Base-by-base conservation (phyloP, 345 rosid species). In the Aquilaria malaccensis region DNA sequence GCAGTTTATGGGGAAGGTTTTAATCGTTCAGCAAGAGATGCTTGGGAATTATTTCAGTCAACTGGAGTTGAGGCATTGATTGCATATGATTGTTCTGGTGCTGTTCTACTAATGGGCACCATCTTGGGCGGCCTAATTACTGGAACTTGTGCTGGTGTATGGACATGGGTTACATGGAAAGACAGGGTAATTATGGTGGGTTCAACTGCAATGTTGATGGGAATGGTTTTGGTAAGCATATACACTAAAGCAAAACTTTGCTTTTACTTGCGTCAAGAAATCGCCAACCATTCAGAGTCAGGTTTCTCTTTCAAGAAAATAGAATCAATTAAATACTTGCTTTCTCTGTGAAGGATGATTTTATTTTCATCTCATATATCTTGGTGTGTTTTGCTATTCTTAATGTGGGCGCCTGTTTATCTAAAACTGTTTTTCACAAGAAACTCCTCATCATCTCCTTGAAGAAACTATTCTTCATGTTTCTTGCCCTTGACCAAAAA, bases 51-150 rank as follows among this genome's bases (percentile, higher is more conserved):
- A 66, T 87, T 94, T 67, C 99, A 94, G 71, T 94, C 96, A 55
- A 94, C 99, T 13, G 99, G 99, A 53, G 99, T 94, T 59, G 99
- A 94, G 70, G 87, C 99, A 46, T 90, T 94, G 49, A 84, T 94
- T 45, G 99, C 96, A 15, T 90, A 94, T 72, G 97, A 94, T 76
- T 90, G 97, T 72, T 86, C 96, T 6, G 97, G 97, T 60, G 99
- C 97, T 53, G 97, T 88, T 67, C 80, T 94, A 55, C 71, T 94
- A 55, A 94, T 94, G 99, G 90, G 88, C 65, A 86, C 89, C 7
- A 30, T 94, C 50, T 77, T 86, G 70, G 94, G 99, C 52, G 99
- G 99, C 66, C 95, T 94, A 55, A 81, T 94, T 33, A 76, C 92
- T 10, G 99, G 99, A 75, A 88, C 97, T 53, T 85, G 87, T 65